These are phyloP conservation scores for Phellinidium pouzarii DNA, from an alignment of 1,284 basidiomycete species.

Conservation along the genomic window DNA sequence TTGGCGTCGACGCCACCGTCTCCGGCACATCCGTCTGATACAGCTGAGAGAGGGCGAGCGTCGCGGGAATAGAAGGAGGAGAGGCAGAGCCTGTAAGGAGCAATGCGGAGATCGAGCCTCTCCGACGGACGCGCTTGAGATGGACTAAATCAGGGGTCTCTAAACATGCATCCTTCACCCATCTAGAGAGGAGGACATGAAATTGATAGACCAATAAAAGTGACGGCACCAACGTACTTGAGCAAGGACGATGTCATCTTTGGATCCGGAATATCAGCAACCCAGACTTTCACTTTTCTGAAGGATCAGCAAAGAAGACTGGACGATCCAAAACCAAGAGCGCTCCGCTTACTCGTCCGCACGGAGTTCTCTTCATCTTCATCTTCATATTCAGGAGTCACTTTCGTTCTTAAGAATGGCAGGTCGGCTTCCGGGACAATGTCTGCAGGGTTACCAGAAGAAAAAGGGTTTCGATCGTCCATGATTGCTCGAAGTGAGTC, in stretches of 20 bases:
- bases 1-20: constrained; percentile 62
- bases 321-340: constrained; percentile 8
- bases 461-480: constrained; percentile 26
- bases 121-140: constrained; percentile 66
- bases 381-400: constrained; percentile 46
- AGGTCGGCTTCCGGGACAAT: constrained; percentile 48
- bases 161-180: constrained; percentile 54
- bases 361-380: constrained; percentile 54
- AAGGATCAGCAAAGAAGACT: constrained; percentile 3
- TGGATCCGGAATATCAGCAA: constrained; percentile 73
- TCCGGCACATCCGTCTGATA: constrained; percentile 62
- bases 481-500: constrained; percentile 36
- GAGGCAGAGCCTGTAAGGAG: constrained; percentile 39
- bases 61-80: constrained; percentile 25
- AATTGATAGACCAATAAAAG: neutral
- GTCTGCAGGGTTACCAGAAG: constrained; percentile 36
- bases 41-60: constrained; percentile 39
- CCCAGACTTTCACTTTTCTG: constrained; percentile 66
- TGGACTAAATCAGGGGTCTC: constrained; percentile 61
- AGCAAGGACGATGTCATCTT: constrained; percentile 57
- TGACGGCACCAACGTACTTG: constrained; percentile 39
- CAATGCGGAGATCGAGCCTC: constrained; percentile 37
- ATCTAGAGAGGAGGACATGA: constrained; percentile 38
- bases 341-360: constrained; percentile 44
- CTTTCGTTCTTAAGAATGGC: constrained; percentile 56